phyloP scores from a whole-genome alignment of 805 yeast species.

The Limtongozyma cylindracea region DNA sequence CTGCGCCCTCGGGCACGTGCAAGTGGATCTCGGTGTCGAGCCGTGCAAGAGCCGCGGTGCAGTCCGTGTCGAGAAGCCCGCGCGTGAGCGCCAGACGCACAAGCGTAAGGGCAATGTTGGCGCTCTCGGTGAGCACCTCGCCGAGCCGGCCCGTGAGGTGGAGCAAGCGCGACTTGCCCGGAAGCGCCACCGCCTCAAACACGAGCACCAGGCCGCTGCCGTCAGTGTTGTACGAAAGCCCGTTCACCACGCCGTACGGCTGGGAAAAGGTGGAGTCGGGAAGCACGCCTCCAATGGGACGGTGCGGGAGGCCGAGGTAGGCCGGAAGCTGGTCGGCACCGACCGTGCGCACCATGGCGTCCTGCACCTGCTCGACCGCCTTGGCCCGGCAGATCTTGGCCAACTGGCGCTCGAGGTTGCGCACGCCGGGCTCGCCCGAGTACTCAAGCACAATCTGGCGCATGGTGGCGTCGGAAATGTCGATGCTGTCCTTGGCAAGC shows the following conservation, averaged over 20 bases:
- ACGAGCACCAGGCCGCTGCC: conserved; percentile 68
- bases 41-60: conserved; percentile 10
- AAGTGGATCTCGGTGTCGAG: conserved; percentile 31
- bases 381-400: conserved; percentile 61
- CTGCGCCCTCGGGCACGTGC: conserved; percentile 23
- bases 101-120: conserved; percentile 52
- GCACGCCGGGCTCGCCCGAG: conserved; percentile 71
- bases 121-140: conserved; percentile 57
- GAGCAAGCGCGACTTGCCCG: conserved; percentile 11
- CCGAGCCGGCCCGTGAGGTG: conserved; percentile 68
- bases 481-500: conserved; percentile 9
- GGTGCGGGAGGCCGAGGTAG: conserved; percentile 43
- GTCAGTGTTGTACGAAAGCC: conserved; percentile 65
- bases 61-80: conserved; percentile 8
- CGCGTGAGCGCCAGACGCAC: conserved; percentile 28
- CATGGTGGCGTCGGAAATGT: conserved; percentile 26
- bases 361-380: conserved; percentile 40
- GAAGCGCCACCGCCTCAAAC: conserved; percentile 40
- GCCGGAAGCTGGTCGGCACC: conserved; percentile 17
- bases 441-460: conserved; percentile 37
- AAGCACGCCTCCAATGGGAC: conserved; percentile 10
- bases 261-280: conserved; percentile 17
- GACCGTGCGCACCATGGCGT: no score
- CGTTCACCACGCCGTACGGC: conserved; percentile 57
- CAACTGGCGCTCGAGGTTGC: conserved; percentile 50